Evolutionary conservation across 345 rosid species (phyloP).

Genomic region (Citrus unshiu): DNA sequence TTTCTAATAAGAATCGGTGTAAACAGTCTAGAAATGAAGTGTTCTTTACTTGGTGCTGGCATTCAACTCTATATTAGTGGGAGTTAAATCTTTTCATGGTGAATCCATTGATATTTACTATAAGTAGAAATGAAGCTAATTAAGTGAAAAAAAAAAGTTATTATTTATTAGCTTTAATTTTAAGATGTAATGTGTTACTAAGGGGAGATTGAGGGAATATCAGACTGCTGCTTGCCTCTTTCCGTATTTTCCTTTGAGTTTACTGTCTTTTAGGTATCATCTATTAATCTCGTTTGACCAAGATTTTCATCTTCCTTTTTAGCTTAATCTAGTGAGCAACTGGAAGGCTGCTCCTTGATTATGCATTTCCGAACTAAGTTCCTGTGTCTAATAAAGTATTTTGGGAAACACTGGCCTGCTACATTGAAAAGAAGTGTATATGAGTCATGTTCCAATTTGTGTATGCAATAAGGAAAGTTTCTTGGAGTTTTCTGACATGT

Average conservation of each 20-base stretch:
- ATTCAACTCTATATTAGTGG: background rate
- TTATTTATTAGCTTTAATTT: background rate
- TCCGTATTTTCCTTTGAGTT: background rate
- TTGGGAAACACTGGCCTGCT: background rate
- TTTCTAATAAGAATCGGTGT: background rate
- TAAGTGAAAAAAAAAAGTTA: background rate
- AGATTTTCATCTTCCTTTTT: background rate
- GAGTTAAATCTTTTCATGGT: background rate
- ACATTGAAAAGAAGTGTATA: background rate
- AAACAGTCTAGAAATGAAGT: background rate
- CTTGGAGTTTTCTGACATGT: background rate
- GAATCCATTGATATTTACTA: background rate
- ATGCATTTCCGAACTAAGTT: background rate
- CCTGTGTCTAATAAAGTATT: background rate
- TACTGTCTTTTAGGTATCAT: background rate
- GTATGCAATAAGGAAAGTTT: background rate
- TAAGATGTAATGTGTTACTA: background rate
- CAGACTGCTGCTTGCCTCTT: background rate
- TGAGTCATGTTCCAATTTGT: background rate
- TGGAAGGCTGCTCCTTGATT: background rate
- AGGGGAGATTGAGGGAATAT: background rate
- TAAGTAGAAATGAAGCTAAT: background rate
- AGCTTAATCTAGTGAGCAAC: background rate
- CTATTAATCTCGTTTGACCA: background rate
- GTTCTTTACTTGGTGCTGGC: background rate